A percentile compares a stretch with the other conserved stretches of the same genome.
Evolutionary conservation across 306 rosid species (phyloP).

Genomic region (Betula pendula): DNA sequence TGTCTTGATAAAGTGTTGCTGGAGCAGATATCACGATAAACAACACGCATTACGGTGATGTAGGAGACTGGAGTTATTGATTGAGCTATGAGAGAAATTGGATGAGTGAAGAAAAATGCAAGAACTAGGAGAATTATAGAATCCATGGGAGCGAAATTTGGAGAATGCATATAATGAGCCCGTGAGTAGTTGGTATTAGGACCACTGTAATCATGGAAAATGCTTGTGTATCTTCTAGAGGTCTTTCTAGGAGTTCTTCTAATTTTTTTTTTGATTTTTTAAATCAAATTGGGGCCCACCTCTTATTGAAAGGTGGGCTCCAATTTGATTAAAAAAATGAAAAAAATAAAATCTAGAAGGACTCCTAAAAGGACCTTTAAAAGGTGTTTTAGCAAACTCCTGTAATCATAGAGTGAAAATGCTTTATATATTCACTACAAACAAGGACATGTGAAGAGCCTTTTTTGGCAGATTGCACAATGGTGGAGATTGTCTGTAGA

Average conservation of each 20-base stretch:
- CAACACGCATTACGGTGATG: constrained; percentile 58
- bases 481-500: no score
- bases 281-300: no score
- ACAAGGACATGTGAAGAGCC: constrained; percentile 75
- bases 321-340: no score
- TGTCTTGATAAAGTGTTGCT: constrained; percentile 53
- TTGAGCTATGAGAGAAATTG: constrained; percentile 34
- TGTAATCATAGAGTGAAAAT: constrained; percentile 40
- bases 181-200: constrained; percentile 54
- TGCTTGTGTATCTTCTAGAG: no score
- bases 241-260: no score
- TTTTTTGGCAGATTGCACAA: constrained; percentile 33
- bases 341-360: no score
- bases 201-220: no score
- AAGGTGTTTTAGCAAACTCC: no score
- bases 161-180: no score
- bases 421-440: constrained; percentile 50
- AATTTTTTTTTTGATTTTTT: no score
- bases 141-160: constrained; percentile 45
- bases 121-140: constrained; percentile 35
- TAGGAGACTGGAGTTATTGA: constrained; percentile 29
- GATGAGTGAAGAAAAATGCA: constrained; percentile 26
- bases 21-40: constrained; percentile 70
- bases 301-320: no score
- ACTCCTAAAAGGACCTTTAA: no score